A percentile compares a stretch with the other conserved stretches of the same genome.
phyloP scores from a whole-genome alignment of 2,329 filamentous ascomycete species.

The Emydomyces testavorans region DNA sequence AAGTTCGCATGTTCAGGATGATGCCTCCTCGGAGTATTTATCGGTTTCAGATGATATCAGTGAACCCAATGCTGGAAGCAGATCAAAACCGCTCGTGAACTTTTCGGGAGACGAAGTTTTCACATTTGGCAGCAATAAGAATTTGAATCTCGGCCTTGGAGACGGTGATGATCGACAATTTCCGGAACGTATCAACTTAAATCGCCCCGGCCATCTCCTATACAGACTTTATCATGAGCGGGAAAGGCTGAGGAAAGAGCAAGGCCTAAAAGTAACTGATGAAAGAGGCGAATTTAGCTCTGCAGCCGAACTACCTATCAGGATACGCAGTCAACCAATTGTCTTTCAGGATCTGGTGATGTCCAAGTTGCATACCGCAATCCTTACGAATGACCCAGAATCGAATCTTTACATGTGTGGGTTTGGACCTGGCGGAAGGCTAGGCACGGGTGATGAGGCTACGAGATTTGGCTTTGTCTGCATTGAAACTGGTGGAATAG shows the following conservation, averaged over 20 bases:
- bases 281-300: conserved; percentile 24
- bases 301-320: conserved; percentile 53
- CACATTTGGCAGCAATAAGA: conserved; percentile 93
- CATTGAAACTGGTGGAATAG: conserved; percentile 61
- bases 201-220: conserved; percentile 65
- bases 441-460: conserved; percentile 80
- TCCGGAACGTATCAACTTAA: conserved; percentile 69
- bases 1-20: conserved; percentile 30
- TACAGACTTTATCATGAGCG: conserved; percentile 61
- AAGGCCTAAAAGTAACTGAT: not conserved
- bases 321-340: conserved; percentile 61
- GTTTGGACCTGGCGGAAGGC: conserved; percentile 75
- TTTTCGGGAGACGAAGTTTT: conserved; percentile 72
- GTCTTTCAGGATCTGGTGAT: conserved; percentile 71
- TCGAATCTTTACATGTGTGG: conserved; percentile 90
- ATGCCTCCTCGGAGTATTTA: conserved; percentile 29
- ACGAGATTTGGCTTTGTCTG: conserved; percentile 79
- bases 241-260: conserved; percentile 27
- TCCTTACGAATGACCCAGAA: conserved; percentile 74
- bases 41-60: conserved; percentile 42
- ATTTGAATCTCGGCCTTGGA: conserved; percentile 82
- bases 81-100: conserved; percentile 27
- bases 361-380: conserved; percentile 82
- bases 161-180: conserved; percentile 91
- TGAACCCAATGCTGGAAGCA: conserved; percentile 19